phyloP scores from a whole-genome alignment of 495 filamentous ascomycete genomes.

The Parathielavia hyrcaniae region DNA sequence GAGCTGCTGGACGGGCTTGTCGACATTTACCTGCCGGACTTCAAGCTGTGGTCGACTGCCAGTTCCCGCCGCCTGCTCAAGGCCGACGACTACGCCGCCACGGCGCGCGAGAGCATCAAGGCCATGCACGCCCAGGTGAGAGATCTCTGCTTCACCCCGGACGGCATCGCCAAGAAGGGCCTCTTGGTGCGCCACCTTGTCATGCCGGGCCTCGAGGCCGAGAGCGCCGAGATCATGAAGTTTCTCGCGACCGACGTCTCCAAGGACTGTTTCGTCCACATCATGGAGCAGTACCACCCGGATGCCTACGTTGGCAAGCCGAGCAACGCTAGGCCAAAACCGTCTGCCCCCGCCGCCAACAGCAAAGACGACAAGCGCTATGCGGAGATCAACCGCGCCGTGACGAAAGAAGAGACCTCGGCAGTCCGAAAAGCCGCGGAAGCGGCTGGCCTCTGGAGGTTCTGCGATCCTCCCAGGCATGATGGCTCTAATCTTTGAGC shows the following conservation, averaged over 20 bases:
- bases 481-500: conserved; percentile 62
- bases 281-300: conserved; percentile 75
- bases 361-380: conserved; percentile 49
- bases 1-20: conserved; percentile 65
- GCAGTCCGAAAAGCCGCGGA: conserved; percentile 57
- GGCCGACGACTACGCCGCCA: conserved; percentile 60
- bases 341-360: conserved; percentile 2
- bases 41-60: conserved; percentile 62
- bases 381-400: conserved; percentile 67
- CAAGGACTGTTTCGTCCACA: conserved; percentile 61
- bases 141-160: conserved; percentile 66
- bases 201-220: conserved; percentile 67
- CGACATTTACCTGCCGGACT: conserved; percentile 73
- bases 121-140: conserved; percentile 72
- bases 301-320: conserved; percentile 69
- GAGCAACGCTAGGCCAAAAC: conserved; percentile 32
- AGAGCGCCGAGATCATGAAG: conserved; percentile 60
- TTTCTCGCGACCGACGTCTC: conserved; percentile 64
- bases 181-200: conserved; percentile 68
- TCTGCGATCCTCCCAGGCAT: conserved; percentile 63
- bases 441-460: conserved; percentile 65
- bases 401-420: conserved; percentile 55
- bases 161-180: conserved; percentile 69
- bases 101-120: conserved; percentile 63
- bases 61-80: conserved; percentile 66